Conservation (phyloP, 352 stramenopile genomes). For the Phytophthora tubulina region DNA sequence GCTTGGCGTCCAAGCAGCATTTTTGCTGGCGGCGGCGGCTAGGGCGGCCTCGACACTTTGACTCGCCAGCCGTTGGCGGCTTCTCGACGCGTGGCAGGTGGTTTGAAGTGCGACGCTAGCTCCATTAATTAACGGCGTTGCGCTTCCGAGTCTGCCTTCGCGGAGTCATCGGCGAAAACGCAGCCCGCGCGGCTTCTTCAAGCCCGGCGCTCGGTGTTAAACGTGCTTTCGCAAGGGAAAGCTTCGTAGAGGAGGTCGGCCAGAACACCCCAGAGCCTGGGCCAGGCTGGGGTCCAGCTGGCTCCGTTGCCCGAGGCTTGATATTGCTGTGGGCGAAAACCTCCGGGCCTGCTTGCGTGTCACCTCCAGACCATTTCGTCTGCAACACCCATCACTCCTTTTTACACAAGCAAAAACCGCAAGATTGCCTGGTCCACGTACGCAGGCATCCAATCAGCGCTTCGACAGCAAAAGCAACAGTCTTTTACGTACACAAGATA, state of each 20-base stretch:
- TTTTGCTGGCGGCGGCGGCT: slow-evolving; percentile 2
- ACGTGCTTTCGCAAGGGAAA: slow-evolving; percentile 21
- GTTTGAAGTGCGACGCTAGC: slow-evolving; percentile 15
- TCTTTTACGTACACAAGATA: background rate
- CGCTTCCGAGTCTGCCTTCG: slow-evolving; percentile 31
- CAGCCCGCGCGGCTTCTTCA: slow-evolving; percentile 28
- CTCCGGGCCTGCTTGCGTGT: slow-evolving; percentile 31
- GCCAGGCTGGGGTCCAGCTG: background rate
- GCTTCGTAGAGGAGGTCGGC: slow-evolving; percentile 6
- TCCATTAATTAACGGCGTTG: slow-evolving; percentile 17
- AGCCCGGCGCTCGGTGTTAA: slow-evolving; percentile 21
- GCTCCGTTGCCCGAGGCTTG: slow-evolving; percentile 2
- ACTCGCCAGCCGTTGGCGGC: slow-evolving; percentile 8
- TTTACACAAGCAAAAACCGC: slow-evolving; percentile 15
- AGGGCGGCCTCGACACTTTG: slow-evolving; percentile 11
- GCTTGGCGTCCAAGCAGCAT: slow-evolving; percentile 22
- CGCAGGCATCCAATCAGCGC: slow-evolving; percentile 37
- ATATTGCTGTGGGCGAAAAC: slow-evolving; percentile 10
- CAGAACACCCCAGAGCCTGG: background rate
- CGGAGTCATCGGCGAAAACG: slow-evolving; percentile 45
- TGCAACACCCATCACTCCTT: slow-evolving; percentile 34
- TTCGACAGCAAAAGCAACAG: slow-evolving; percentile 1
- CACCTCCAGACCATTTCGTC: slow-evolving; percentile 17
- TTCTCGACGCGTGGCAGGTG: slow-evolving; percentile 13
- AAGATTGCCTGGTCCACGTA: slow-evolving; percentile 31